These are phyloP conservation scores for Paspalum notatum DNA, from an alignment of 176 grass and related monocot genomes.

Conservation along the genomic window DNA sequence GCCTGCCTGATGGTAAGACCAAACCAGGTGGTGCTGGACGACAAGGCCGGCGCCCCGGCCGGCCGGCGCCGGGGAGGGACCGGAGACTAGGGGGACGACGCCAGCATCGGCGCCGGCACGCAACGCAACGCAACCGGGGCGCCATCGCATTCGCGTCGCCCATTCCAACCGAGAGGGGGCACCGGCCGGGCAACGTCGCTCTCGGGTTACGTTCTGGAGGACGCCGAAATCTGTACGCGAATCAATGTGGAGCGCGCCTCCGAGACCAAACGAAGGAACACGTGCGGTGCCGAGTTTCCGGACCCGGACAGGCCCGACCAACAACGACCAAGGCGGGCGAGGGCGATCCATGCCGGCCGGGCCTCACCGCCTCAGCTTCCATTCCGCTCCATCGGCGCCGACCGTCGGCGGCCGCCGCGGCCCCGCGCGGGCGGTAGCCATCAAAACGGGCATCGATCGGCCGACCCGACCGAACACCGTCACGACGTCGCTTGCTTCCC, in stretches of 20 bases:
- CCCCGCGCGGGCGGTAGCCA: not conserved
- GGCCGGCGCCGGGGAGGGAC: not conserved
- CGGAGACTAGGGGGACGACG: too few species aligned
- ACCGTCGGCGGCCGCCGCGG: not conserved
- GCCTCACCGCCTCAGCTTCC: not conserved
- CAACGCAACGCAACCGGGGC: too few species aligned
- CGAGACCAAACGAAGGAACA: too few species aligned
- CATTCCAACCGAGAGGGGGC: too few species aligned
- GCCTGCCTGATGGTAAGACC: not conserved
- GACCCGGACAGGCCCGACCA: not conserved
- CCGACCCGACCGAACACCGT: constrained; percentile 4
- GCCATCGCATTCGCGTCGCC: too few species aligned
- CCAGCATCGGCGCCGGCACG: too few species aligned
- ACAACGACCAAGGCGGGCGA: not conserved
- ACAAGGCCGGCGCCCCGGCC: not conserved
- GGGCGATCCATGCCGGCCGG: not conserved
- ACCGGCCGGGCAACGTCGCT: too few species aligned
- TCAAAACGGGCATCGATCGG: not conserved
- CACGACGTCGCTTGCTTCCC: not conserved
- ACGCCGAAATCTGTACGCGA: too few species aligned
- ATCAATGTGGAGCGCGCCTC: too few species aligned
- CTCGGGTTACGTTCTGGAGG: too few species aligned
- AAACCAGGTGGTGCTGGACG: not conserved
- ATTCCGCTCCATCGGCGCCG: not conserved
- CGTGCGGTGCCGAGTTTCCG: too few species aligned